Percentiles rank a stretch among this genome's conserved stretches.
phyloP scores from a whole-genome alignment of 441 rosid genomes.

The Cnidoscolus chayamansa region DNA sequence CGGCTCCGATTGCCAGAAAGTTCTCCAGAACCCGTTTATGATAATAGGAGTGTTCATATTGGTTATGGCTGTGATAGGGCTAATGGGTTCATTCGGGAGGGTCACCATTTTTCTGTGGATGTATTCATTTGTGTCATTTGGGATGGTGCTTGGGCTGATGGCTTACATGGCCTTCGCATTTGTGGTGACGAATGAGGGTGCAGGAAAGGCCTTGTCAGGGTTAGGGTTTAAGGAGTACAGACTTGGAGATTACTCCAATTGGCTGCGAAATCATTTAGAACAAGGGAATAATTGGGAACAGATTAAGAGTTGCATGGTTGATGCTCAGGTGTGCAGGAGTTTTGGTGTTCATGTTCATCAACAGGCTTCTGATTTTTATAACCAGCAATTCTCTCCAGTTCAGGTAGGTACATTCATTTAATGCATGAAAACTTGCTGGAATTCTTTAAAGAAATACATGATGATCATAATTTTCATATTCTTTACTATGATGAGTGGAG shows the following conservation, averaged over 20 bases:
- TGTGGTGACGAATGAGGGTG: constrained; percentile 26
- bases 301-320: constrained; percentile 29
- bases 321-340: constrained; percentile 23
- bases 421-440: no score
- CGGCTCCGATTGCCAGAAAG: not conserved
- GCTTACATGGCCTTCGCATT: constrained; percentile 15
- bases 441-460: no score
- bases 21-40: not conserved
- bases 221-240: constrained; percentile 42
- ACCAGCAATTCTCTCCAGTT: not conserved
- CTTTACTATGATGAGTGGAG: no score
- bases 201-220: constrained; percentile 23
- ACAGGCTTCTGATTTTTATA: not conserved
- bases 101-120: constrained; percentile 23
- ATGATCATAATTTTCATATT: no score
- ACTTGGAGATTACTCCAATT: constrained; percentile 43
- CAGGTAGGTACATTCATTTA: not conserved
- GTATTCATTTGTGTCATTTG: constrained; percentile 33
- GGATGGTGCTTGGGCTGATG: constrained; percentile 35
- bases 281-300: constrained; percentile 26
- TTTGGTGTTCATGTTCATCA: not conserved
- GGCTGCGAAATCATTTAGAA: constrained; percentile 30
- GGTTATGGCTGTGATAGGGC: constrained; percentile 21
- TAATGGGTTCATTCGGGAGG: constrained; percentile 23
- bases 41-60: not conserved